Conservation (phyloP, 2,329 filamentous ascomycete genomes). For the Trichoderma citrinoviride region DNA sequence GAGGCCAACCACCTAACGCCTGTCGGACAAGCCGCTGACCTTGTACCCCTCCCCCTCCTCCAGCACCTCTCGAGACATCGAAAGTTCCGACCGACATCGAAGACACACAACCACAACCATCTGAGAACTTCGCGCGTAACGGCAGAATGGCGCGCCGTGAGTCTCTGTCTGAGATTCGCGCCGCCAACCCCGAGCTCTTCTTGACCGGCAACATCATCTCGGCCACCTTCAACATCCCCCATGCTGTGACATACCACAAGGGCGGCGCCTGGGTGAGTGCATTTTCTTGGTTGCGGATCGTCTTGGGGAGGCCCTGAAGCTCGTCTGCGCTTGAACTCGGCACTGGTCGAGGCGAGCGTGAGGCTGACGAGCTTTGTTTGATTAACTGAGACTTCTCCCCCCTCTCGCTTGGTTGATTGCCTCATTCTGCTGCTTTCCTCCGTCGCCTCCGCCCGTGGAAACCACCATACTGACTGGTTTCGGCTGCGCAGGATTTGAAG, state of each 20-base stretch:
- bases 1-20: conserved; percentile 4
- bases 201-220: conserved; percentile 66
- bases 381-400: neutral
- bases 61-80: conserved; percentile 9
- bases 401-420: neutral
- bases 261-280: conserved; percentile 59
- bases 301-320: neutral
- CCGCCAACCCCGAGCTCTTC: conserved; percentile 54
- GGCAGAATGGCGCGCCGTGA: conserved; percentile 46
- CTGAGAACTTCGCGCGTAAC: conserved; percentile 17
- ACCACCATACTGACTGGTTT: neutral
- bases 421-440: neutral
- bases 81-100: neutral
- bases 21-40: conserved; percentile 7
- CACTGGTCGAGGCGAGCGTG: neutral
- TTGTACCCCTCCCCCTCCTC: conserved; percentile 21
- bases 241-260: conserved; percentile 57
- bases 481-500: conserved; percentile 62
- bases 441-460: neutral
- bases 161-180: conserved; percentile 55
- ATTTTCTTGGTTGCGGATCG: neutral
- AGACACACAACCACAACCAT: neutral
- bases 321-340: neutral
- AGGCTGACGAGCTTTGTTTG: neutral
- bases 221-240: conserved; percentile 62